Base-by-base conservation (phyloP, 805 yeast genomes). In the Nakazawaea populi region DNA sequence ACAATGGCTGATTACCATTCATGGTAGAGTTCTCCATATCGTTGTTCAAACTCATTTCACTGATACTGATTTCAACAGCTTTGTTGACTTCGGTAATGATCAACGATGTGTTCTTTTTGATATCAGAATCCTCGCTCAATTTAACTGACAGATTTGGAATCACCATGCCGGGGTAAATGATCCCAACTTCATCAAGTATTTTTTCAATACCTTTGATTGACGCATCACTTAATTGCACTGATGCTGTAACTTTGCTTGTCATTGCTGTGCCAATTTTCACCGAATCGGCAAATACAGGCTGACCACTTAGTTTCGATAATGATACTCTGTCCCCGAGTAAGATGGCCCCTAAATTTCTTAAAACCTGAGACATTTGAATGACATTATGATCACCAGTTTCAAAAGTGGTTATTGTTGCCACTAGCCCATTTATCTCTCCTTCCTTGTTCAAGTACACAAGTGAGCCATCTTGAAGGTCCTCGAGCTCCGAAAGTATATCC, bases 121-220 rank as follows among this genome's bases (percentile, higher is more conserved):
- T 60, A 10, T 39, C 46, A 10, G 60, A 60, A 4, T 48, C 54
- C 34, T 57, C 58, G 39, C 6, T 64, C 60, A 35, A 57, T 56
- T 48, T 55, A 58, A 28, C 57, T 65, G 54, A 62, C 65, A 32
- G 56, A 51, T 37, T 62, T 47, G 24, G 24, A 18, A 37, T 68
- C 46, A 63, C 71, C 68, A 11, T 61, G 51, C 85, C 85, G 1
- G 89, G 84, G 60, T 78, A 77, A 0, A 86, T 55, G 7, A 87
- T 60, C 0, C 91, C 90, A 32, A 76, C 68, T 29, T 83, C 84
- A 45, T 72, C 67, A 8, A 84, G 55, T 0, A 72, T 54, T 39
- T 75, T 74, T 46, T 69, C 76, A 8, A 80, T 57, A 0, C 64
- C 47, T 40, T 70, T 66, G 45, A 64, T 63, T 2, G 66, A 55